Evolutionary conservation across 768 basidiomycete genomes (phyloP).

Genomic region (Dacryopinax spathularia): DNA sequence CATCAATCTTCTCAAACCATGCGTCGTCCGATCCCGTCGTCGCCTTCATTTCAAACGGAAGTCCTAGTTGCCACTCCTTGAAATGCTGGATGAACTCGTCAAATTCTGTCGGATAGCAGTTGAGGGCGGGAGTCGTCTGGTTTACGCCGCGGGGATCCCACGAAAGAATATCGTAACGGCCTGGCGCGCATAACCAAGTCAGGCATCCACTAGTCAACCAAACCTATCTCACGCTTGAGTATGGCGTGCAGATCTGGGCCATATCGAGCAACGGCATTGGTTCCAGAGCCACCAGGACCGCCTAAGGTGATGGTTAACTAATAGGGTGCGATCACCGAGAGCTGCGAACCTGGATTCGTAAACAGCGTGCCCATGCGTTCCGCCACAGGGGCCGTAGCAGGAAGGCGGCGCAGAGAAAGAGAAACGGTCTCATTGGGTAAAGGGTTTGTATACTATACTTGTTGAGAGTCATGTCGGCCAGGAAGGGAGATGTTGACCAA

Average conservation of each 20-base stretch:
- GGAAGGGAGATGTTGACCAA: neutral
- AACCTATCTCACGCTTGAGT: too few relatives aligned
- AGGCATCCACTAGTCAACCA: too few relatives aligned
- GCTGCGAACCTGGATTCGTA: neutral
- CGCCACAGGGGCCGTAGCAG: neutral
- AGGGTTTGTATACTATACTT: neutral
- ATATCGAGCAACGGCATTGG: too few relatives aligned
- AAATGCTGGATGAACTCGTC: neutral
- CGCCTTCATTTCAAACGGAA: neutral
- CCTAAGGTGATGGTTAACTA: neutral
- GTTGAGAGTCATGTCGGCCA: neutral
- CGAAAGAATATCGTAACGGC: neutral
- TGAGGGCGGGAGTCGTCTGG: neutral
- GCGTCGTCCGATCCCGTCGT: neutral
- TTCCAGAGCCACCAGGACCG: neutral
- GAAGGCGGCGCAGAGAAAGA: neutral
- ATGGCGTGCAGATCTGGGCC: too few relatives aligned
- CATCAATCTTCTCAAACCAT: neutral
- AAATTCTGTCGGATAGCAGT: neutral
- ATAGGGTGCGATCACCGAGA: neutral
- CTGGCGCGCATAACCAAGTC: too few relatives aligned
- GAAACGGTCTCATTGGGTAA: neutral
- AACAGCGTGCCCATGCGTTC: neutral
- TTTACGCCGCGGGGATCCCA: neutral
- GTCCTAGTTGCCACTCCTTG: neutral